Evolutionary conservation across 2,329 filamentous ascomycete species (phyloP), one percentile per base, ranked within the genome.

Genomic region (Epichloe sibirici): DNA sequence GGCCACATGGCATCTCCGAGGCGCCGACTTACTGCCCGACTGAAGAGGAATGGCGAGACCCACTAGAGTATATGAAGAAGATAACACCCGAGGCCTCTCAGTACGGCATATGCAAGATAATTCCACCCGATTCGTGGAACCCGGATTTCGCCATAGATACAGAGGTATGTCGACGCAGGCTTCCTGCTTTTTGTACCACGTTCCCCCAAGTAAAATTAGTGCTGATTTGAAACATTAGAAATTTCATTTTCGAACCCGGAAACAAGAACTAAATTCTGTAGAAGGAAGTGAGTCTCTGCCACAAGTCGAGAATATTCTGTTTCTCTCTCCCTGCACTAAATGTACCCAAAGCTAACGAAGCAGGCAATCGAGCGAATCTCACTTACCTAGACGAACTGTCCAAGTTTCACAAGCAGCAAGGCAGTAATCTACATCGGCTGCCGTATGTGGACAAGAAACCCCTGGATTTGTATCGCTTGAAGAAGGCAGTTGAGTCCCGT

Each of bases 391-490:
- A 98, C 68, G 90, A 94, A 61, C 80, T 98, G 28, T 82, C 85
- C 62, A 97, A 95, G 70, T 98, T 93, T 66, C 93, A 98, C 75
- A 95, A 93, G 63, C 91, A 97, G 65, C 88, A 95, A 67, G 93
- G 93, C 51, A 94, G 85, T 57, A 95, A 93, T 62, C 79, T 97
- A 52, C 95, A 93, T 62, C 86, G 93, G 48, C 86, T 96, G 58
- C 93, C 93, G 0, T 96, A 90, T 64, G 93, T 98, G 55, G 93
- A 98, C 71, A 98, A 98, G 72, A 90, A 95, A 54, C 93, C 93
- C 0, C 78, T 98, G 49, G 93, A 98, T 64, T 75, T 98, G 15
- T 98, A 95, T 71, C 89, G 91, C 61, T 74, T 98, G 55, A 97
- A 97, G 69, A 97, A 97, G 66, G 91, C 91, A 1, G 93, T 98